Percentiles rank a stretch among this genome's conserved stretches.
Evolutionary conservation across 108 stramenopile genomes (phyloP).

Genomic region (Parmales sp.): DNA sequence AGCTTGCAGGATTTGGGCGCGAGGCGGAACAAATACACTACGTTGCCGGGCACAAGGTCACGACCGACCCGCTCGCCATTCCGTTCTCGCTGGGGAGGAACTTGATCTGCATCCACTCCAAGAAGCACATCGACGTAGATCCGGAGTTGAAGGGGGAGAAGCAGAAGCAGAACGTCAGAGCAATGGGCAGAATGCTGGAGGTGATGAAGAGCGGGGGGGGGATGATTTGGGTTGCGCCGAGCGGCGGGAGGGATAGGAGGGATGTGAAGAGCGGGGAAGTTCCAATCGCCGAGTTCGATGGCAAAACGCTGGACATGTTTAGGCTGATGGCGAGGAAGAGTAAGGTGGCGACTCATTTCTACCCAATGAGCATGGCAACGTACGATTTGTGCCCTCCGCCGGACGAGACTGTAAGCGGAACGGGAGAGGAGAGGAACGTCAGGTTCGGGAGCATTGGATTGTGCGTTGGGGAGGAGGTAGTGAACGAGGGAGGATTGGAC

Average conservation of each 20-base stretch:
- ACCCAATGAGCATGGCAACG: conserved; percentile 85
- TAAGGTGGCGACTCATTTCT: conserved; percentile 75
- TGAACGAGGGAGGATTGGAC: conserved; percentile 59
- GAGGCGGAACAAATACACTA: conserved; percentile 61
- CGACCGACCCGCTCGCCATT: conserved; percentile 81
- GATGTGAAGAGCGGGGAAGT: conserved; percentile 60
- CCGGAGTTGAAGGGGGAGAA: conserved; percentile 77
- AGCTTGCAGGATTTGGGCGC: conserved; percentile 46
- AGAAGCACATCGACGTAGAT: conserved; percentile 91
- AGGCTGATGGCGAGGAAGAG: conserved; percentile 83
- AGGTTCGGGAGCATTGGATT: conserved; percentile 73
- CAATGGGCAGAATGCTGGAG: conserved; percentile 72
- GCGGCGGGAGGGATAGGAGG: conserved; percentile 84
- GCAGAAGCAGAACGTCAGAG: conserved; percentile 69
- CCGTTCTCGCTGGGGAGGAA: conserved; percentile 92
- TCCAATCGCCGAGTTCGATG: conserved; percentile 81
- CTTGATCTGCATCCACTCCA: conserved; percentile 87
- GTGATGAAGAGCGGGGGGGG: conserved; percentile 69
- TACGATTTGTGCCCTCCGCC: conserved; percentile 91
- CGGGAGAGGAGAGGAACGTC: conserved; percentile 71
- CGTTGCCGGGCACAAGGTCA: conserved; percentile 93
- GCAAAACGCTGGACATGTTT: conserved; percentile 90
- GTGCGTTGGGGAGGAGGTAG: conserved; percentile 49
- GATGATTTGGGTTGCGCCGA: conserved; percentile 92
- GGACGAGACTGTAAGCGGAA: conserved; percentile 65